A percentile compares a stretch with the other conserved stretches of the same genome.
These are phyloP conservation scores for Colletotrichum scovillei DNA, from an alignment of 2,329 filamentous ascomycete species.

Conservation along the genomic window DNA sequence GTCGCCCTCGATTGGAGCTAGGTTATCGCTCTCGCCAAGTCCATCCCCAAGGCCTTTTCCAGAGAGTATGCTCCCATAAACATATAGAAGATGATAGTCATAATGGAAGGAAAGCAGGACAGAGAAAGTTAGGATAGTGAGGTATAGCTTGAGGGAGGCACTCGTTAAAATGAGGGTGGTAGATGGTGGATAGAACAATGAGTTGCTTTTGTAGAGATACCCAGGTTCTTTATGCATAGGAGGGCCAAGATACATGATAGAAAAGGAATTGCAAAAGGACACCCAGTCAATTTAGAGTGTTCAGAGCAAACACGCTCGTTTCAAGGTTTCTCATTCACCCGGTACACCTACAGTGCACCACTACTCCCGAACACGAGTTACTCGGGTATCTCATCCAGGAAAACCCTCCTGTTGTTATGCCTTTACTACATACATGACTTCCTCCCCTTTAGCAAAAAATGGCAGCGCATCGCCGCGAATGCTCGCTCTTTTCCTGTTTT, in stretches of 20 bases:
- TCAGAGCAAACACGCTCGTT: background rate
- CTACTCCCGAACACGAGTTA: slow-evolving; percentile 24
- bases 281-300: background rate
- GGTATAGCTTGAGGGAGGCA: too few relatives aligned
- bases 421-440: slow-evolving; percentile 11
- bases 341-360: background rate
- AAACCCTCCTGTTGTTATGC: slow-evolving; percentile 13
- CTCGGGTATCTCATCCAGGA: slow-evolving; percentile 34
- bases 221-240: background rate
- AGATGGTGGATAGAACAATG: background rate
- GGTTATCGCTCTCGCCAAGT: slow-evolving; percentile 16
- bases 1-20: slow-evolving; percentile 9
- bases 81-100: too few relatives aligned
- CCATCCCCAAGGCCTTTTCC: slow-evolving; percentile 5
- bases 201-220: background rate
- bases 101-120: too few relatives aligned
- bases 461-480: background rate
- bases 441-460: background rate
- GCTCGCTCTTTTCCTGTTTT: background rate
- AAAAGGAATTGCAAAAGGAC: background rate
- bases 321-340: slow-evolving; percentile 21
- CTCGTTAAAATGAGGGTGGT: background rate
- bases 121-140: too few relatives aligned
- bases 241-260: background rate
- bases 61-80: too few relatives aligned